These are phyloP conservation scores for Crithidia expoeki DNA, from an alignment of 208 protist species.

Conservation along the genomic window DNA sequence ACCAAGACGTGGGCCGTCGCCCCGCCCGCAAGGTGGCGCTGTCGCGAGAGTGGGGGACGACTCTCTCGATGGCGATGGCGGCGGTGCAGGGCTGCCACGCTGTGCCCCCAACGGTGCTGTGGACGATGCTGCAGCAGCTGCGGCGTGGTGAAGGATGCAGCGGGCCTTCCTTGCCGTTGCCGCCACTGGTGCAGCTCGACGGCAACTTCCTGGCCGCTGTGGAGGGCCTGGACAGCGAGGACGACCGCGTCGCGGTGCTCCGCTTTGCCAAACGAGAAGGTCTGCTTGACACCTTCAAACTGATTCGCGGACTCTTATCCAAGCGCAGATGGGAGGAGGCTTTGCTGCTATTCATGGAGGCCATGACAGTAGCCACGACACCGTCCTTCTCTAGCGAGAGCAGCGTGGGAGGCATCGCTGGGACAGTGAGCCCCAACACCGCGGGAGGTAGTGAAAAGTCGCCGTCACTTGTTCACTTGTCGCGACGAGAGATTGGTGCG, in stretches of 20 bases:
- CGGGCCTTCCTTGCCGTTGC: constrained; percentile 2
- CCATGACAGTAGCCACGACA: constrained; percentile 8
- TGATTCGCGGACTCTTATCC: constrained; percentile 59
- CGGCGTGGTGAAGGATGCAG: not conserved
- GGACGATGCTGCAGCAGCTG: constrained; percentile 33
- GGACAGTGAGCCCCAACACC: not conserved
- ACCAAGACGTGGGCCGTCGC: no score
- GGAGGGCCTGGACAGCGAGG: constrained; percentile 31
- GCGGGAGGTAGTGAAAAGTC: not conserved
- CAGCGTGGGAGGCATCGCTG: not conserved
- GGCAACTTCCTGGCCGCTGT: constrained; percentile 63
- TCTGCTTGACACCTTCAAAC: constrained; percentile 54
- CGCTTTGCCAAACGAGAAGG: constrained; percentile 24
- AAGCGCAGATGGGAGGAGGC: constrained; percentile 46
- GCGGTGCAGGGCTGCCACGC: constrained; percentile 27
- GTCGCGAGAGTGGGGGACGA: constrained; percentile 49
- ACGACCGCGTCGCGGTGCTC: constrained; percentile 38
- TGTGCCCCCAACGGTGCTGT: constrained; percentile 20
- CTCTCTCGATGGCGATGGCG: constrained; percentile 60
- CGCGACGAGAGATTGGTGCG: constrained; percentile 43
- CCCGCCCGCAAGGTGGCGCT: not conserved
- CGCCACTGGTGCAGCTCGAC: constrained; percentile 48
- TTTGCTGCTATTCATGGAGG: constrained; percentile 41
- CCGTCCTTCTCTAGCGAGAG: not conserved
- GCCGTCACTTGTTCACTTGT: constrained; percentile 6